Evolutionary conservation across 768 basidiomycete genomes (phyloP).

Genomic region (Podaxis pistillaris): DNA sequence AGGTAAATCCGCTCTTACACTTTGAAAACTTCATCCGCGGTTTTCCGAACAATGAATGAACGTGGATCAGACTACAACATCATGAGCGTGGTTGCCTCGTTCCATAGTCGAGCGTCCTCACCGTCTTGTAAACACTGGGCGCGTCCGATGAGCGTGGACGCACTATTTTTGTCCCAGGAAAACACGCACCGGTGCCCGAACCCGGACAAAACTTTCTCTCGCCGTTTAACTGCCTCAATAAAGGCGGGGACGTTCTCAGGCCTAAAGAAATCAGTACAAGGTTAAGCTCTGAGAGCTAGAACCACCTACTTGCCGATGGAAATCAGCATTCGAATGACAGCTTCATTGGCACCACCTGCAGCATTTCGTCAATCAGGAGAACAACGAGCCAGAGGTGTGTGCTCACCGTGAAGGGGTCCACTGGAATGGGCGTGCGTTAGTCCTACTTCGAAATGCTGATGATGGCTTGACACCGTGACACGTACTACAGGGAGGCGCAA

Average conservation of each 20-base stretch:
- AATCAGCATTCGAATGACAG: conserved; percentile 91
- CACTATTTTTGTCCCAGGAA: not conserved
- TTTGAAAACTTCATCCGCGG: conserved; percentile 89
- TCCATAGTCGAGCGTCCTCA: conserved; percentile 25
- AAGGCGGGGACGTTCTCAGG: conserved; percentile 85
- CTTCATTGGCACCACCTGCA: conserved; percentile 85
- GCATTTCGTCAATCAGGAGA: conserved; percentile 6
- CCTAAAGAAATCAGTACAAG: conserved; percentile 29
- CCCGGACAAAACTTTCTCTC: conserved; percentile 86
- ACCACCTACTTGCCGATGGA: conserved; percentile 73
- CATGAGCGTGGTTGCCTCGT: conserved; percentile 7
- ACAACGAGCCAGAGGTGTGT: not conserved
- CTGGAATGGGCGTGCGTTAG: conserved; percentile 31
- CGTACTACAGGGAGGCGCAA: conserved; percentile 85
- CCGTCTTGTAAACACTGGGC: conserved; percentile 65
- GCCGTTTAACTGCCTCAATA: conserved; percentile 81
- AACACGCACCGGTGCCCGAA: conserved; percentile 69
- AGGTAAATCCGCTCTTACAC: conserved; percentile 46
- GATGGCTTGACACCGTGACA: conserved; percentile 29
- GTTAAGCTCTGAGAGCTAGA: not conserved
- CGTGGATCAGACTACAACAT: conserved; percentile 76
- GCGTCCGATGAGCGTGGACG: not conserved
- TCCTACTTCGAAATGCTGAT: not conserved
- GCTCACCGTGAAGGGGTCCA: conserved; percentile 66
- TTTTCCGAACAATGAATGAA: conserved; percentile 87